Evolutionary conservation across 805 yeast species (phyloP), one percentile per base, ranked within the genome.

Genomic region (Lachancea quebecensis): DNA sequence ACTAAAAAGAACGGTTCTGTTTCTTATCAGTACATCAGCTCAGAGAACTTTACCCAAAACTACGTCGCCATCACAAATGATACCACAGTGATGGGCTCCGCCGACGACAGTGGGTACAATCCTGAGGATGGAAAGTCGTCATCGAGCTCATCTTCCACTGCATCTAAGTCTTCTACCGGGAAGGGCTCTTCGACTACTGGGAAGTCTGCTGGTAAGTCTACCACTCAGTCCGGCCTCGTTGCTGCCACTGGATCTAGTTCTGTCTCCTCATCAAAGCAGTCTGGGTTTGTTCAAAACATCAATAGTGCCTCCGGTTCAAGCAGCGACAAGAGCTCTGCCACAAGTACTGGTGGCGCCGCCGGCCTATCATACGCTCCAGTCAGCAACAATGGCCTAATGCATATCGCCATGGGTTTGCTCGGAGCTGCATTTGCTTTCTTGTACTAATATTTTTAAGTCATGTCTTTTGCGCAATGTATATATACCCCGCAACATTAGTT

Each of bases 101-200:
- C 63, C n/a, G 79, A 74, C 28, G 85, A 81, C 28, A 70, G 81
- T 27, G 96, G 96, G 10, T 67, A 78, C 40, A 74, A 85, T 55
- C 79, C 81, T 14, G 70, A 73, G 41, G 55, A 51, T n/a, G 59
- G 53, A 2, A 50, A 50, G 17, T 45, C 50, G 3, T 41, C 52
- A 1, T 46, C 59, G 7, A 46, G 25, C n/a, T 35, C 50, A 4
- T 36, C 49, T 10, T 45, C 49, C 3, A 30, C 51, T 8, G 27
- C 46, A 10, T 30, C 53, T 4, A 32, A 38, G n/a, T 30, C 45
- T 9, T 30, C 45, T 9, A 28, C 39, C 4, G n/a, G 35, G 32
- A 34, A 30, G 21, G 35, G 47, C 17, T 21, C 45, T 5, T 31
- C 41, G 25, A 18, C 38, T n/a, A 38, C 42, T 1, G 30, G 35